Base-by-base conservation (phyloP, 257 asterid species). In the Parsonsia alboflavescens region DNA sequence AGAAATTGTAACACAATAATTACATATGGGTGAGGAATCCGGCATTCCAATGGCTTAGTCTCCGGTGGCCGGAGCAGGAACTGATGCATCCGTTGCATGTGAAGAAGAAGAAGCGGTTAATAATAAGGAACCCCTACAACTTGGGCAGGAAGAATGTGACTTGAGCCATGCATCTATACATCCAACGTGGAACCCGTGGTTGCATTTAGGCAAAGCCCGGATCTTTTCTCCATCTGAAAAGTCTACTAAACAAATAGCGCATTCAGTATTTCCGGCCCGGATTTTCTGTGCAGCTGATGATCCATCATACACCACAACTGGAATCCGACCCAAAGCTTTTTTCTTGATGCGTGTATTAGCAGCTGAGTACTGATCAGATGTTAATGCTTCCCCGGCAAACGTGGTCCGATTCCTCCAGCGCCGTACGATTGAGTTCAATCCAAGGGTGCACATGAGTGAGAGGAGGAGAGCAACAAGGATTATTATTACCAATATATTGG, bases 361-460 rank as follows among this genome's bases (percentile, higher is more conserved):
- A 15, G 4, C 3, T 0, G 42, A 54, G 0, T 19, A 15, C 4
- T 24, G 64, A 16, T 57, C 33, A 28, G 64, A 33, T 33, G 39
- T 33, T 33, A 33, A 57, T 57, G 64, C 36, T 22, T 2, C 15
- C 17, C 1, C 6, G 15, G 33, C 33, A 24, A n/a, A 10, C 13
- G 30, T 10, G 22, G 3, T 52, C 21, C 58, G 21, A 58, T 13
- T 28, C 22, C 63, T 70, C 79, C 88, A 82, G 12, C 89, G 77
- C 63, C 90, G 88, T 9, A 83, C 81, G 7, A 86, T 77, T 0
- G 86, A 75, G 81, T 84, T 86, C 0, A 87, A 30, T 16, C 85
- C 92, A 13, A 89, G 85, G 1, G 84, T 89, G 52, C 85, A 85
- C n/a, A 87, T 71, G 80, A 87, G 50, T 21, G 92, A 87, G 45